Conservation (phyloP, 139 green algal genomes). For the Chlorella sp. region DNA sequence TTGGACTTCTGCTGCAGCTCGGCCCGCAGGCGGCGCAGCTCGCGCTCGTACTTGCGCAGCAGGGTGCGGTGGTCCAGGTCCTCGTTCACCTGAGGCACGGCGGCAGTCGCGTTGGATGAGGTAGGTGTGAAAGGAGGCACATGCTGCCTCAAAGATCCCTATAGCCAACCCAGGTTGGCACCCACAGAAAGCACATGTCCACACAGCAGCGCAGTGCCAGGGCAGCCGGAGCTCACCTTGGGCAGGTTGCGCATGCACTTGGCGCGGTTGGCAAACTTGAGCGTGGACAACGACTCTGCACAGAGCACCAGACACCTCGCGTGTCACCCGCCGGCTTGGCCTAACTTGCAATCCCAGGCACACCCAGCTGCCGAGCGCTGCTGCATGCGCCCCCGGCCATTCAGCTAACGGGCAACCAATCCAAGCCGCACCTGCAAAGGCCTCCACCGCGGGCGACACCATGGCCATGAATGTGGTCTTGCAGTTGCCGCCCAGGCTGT, state of each 20-base stretch:
- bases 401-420: too few species aligned
- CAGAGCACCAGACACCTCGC: background rate
- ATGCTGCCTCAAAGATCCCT: too few species aligned
- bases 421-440: conserved; percentile 71
- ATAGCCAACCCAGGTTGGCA: background rate
- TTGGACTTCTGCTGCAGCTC: conserved; percentile 85
- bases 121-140: background rate
- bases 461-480: conserved; percentile 94
- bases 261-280: conserved; percentile 96
- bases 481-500: conserved; percentile 95
- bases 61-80: conserved; percentile 94
- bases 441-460: conserved; percentile 82
- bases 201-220: background rate
- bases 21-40: conserved; percentile 84
- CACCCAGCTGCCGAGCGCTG: too few species aligned
- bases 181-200: background rate
- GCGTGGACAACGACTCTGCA: conserved; percentile 79
- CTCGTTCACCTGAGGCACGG: conserved; percentile 84
- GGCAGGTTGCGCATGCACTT: conserved; percentile 96
- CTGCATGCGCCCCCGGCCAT: too few species aligned
- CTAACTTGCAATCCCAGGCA: too few species aligned
- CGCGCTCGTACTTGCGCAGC: conserved; percentile 94
- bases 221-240: conserved; percentile 4
- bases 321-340: background rate
- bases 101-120: background rate